Evolutionary conservation across 106 monocot genomes (phyloP).

Genomic region (Allium sativum): DNA sequence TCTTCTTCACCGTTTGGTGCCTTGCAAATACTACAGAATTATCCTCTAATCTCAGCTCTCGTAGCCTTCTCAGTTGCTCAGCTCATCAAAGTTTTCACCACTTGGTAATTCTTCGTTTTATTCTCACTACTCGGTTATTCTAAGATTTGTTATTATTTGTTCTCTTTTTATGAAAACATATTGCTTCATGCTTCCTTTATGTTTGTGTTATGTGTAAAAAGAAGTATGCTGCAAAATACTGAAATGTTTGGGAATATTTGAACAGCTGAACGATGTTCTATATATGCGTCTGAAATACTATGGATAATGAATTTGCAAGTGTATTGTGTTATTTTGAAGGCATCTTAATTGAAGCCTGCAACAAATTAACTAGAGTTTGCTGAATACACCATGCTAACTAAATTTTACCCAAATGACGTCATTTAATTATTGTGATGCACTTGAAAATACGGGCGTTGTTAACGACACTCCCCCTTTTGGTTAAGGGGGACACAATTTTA

Average conservation of each 20-base stretch:
- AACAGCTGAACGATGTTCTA: not conserved
- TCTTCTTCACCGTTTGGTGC: constrained; percentile 5
- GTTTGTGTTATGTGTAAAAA: not conserved
- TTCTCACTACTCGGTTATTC: not conserved
- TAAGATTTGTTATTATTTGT: not conserved
- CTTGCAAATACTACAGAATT: constrained; percentile 7
- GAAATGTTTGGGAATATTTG: not conserved
- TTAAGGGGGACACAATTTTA: no score
- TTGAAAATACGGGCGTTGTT: no score
- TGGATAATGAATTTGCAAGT: no score
- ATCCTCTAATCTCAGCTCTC: constrained; percentile 21
- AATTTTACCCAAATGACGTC: no score
- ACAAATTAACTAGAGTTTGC: no score
- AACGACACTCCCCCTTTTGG: no score
- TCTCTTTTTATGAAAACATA: not conserved
- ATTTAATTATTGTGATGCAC: no score
- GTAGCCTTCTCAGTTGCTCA: constrained; percentile 23
- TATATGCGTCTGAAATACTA: not conserved
- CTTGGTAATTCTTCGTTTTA: constrained; percentile 11
- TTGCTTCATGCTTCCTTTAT: not conserved
- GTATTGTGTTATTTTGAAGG: no score
- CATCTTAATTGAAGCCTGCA: no score
- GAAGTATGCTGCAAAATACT: not conserved
- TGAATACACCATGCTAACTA: no score
- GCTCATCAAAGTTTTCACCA: constrained; percentile 22